These are phyloP conservation scores for Tylopilus orsonianus DNA, from an alignment of 1,284 basidiomycete species.

Conservation along the genomic window DNA sequence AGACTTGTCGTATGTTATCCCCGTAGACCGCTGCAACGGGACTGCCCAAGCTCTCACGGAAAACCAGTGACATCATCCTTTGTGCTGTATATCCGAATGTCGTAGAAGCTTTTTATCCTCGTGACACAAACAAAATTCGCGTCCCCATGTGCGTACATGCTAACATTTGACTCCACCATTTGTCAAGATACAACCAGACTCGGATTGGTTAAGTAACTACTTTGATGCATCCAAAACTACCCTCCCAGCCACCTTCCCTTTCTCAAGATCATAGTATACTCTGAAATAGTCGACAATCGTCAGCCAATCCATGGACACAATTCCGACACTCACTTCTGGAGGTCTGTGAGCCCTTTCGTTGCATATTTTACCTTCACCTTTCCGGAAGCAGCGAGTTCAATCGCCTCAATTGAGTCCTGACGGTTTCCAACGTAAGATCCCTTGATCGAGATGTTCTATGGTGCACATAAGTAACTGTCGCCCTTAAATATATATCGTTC, in stretches of 20 bases:
- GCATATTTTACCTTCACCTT: slow-evolving; percentile 62
- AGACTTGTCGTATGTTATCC: too few relatives aligned
- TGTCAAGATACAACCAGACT: too few relatives aligned
- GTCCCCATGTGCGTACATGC: too few relatives aligned
- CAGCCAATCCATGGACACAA: neutral
- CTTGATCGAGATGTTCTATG: slow-evolving; percentile 58
- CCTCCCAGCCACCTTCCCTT: slow-evolving; percentile 60
- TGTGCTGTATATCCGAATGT: too few relatives aligned
- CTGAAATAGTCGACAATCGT: slow-evolving; percentile 20
- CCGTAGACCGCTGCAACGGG: too few relatives aligned
- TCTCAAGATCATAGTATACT: slow-evolving; percentile 56
- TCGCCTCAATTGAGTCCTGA: slow-evolving; percentile 72
- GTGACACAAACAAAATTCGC: too few relatives aligned
- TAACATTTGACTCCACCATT: too few relatives aligned
- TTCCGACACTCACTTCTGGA: slow-evolving; percentile 46
- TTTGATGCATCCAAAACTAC: slow-evolving; percentile 55
- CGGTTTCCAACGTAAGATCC: slow-evolving; percentile 79
- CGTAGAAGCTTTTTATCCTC: too few relatives aligned
- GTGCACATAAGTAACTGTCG: neutral
- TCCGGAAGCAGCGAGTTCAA: slow-evolving; percentile 69
- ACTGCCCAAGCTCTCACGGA: too few relatives aligned
- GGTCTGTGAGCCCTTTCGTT: slow-evolving; percentile 50
- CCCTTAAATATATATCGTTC: neutral
- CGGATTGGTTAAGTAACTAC: too few relatives aligned
- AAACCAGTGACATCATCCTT: too few relatives aligned